Conservation (phyloP, 1,139 yeast genomes). For the Geotrichum bryndzae region DNA sequence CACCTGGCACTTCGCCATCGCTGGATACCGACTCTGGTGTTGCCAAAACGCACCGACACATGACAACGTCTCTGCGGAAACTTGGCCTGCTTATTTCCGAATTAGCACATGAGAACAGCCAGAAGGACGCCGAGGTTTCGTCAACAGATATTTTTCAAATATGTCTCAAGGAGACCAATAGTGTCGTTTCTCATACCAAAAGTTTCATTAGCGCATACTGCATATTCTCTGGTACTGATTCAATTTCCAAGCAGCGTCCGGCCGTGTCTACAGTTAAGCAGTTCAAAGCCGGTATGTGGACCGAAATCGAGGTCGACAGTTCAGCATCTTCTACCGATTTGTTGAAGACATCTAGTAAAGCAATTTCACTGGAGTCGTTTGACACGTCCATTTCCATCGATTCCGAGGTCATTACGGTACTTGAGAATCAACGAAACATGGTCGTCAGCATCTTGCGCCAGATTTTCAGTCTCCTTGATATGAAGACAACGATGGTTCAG, state of each 20-base stretch:
- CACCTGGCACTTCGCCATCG: slow-evolving; percentile 26
- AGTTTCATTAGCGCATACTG: neutral
- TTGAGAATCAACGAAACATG: slow-evolving; percentile 14
- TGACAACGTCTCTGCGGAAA: slow-evolving; percentile 23
- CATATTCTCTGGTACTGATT: neutral
- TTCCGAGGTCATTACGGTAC: slow-evolving; percentile 15
- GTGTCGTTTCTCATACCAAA: neutral
- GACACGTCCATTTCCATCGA: slow-evolving; percentile 18
- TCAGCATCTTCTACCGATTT: slow-evolving; percentile 10
- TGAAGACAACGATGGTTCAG: slow-evolving; percentile 18
- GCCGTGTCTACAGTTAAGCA: slow-evolving; percentile 21
- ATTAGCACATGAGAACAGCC: slow-evolving; percentile 13
- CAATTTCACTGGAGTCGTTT: slow-evolving; percentile 17
- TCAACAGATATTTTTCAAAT: slow-evolving; percentile 8
- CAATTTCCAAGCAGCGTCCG: neutral
- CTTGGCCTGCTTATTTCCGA: slow-evolving; percentile 17
- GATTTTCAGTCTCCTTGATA: neutral
- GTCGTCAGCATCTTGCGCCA: neutral
- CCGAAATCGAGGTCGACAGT: slow-evolving; percentile 16
- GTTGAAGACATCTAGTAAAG: slow-evolving; percentile 6
- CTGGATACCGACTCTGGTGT: slow-evolving; percentile 20
- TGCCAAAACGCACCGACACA: slow-evolving; percentile 22
- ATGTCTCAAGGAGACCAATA: neutral
- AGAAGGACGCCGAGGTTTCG: neutral
- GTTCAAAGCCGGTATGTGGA: slow-evolving; percentile 22